A percentile compares a stretch with the other conserved stretches of the same genome.
Evolutionary conservation across 106 monocot genomes (phyloP).

Genomic region (Dendrobium huoshanense): DNA sequence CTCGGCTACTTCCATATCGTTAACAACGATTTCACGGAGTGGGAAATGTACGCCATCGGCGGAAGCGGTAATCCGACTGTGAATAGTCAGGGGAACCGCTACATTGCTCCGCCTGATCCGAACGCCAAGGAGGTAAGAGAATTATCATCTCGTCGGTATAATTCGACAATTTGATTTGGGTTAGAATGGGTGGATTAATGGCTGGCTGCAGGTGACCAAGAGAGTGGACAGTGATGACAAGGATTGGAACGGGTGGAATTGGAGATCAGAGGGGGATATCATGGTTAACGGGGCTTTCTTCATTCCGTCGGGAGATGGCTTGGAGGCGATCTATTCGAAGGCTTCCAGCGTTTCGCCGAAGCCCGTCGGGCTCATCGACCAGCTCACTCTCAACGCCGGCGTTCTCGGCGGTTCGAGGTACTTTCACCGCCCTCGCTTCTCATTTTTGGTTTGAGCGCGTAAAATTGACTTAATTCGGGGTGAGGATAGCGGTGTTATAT

Average conservation of each 20-base stretch:
- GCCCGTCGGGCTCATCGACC: constrained; percentile 7
- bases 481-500: too few species aligned
- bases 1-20: constrained; percentile 61
- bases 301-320: constrained; percentile 49
- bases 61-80: constrained; percentile 68
- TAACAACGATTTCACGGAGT: constrained; percentile 57
- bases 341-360: constrained; percentile 9
- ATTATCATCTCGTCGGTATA: not conserved
- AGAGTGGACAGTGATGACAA: constrained; percentile 42
- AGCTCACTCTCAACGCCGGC: constrained; percentile 12
- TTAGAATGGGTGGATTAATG: not conserved
- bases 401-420: constrained; percentile 6
- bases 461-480: too few species aligned
- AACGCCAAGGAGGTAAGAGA: constrained; percentile 39
- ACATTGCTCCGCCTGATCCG: constrained; percentile 34
- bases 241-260: constrained; percentile 42
- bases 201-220: constrained; percentile 44
- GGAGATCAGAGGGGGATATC: constrained; percentile 54
- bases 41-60: constrained; percentile 78
- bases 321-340: constrained; percentile 25
- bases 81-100: constrained; percentile 70
- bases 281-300: constrained; percentile 66
- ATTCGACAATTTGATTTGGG: not conserved
- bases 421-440: not conserved
- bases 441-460: too few species aligned